Evolutionary conservation across 257 asterid species (phyloP).

Genomic region (Capsicum pubescens): DNA sequence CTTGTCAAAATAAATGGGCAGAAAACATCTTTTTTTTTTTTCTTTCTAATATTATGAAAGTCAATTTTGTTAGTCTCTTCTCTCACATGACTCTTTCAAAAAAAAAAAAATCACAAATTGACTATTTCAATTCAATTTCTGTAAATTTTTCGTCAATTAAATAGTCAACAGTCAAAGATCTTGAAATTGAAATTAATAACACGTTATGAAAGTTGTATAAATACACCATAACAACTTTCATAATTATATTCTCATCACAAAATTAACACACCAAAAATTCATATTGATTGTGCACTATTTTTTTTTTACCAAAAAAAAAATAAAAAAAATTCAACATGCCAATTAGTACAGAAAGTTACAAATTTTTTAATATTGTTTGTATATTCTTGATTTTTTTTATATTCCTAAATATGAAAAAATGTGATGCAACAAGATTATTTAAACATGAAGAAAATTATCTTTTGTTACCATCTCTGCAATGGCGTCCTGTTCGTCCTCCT

Average conservation of each 20-base stretch:
- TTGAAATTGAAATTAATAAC: background rate
- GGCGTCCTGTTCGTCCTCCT: constrained; percentile 18
- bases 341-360: constrained; percentile 22
- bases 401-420: background rate
- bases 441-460: constrained; percentile 37
- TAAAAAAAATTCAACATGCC: constrained; percentile 12
- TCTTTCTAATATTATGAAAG: background rate
- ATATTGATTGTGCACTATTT: background rate
- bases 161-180: background rate
- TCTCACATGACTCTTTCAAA: constrained; percentile 1
- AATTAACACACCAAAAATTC: background rate
- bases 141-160: background rate
- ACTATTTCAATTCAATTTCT: constrained; percentile 16
- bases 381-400: constrained; percentile 15
- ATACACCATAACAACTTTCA: background rate
- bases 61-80: background rate
- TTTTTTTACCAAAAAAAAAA: background rate
- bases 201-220: constrained; percentile 32
- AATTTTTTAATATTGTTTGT: constrained; percentile 5
- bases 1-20: background rate
- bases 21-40: background rate
- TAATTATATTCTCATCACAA: constrained; percentile 28
- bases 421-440: constrained; percentile 46
- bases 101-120: background rate
- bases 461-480: constrained; percentile 21